Conservation (phyloP, 768 basidiomycete species). For the Boletus sp. region DNA sequence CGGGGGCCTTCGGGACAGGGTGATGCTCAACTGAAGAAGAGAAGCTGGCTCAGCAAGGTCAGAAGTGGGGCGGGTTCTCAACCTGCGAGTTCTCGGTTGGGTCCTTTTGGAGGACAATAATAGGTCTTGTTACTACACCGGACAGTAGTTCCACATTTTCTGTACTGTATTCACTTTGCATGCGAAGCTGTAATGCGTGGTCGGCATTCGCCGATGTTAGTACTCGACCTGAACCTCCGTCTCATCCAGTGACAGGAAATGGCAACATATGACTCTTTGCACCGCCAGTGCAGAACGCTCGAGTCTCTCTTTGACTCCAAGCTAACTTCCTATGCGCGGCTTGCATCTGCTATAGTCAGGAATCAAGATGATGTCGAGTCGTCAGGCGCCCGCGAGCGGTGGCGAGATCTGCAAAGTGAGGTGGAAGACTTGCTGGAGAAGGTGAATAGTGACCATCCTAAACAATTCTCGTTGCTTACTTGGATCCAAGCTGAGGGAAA, state of each 20-base stretch:
- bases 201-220: slow-evolving; percentile 22
- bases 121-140: slow-evolving; percentile 9
- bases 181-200: neutral
- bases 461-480: slow-evolving; percentile 6
- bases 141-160: slow-evolving; percentile 8
- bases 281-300: slow-evolving; percentile 89
- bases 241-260: slow-evolving; percentile 34
- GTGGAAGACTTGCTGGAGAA: slow-evolving; percentile 84
- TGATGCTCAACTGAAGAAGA: slow-evolving; percentile 41
- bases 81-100: slow-evolving; percentile 16
- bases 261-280: slow-evolving; percentile 84
- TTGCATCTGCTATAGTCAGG: slow-evolving; percentile 65
- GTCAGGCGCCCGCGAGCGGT: slow-evolving; percentile 64
- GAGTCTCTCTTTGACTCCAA: slow-evolving; percentile 92
- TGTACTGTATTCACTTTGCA: slow-evolving; percentile 18
- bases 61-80: slow-evolving; percentile 39
- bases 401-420: slow-evolving; percentile 83
- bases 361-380: slow-evolving; percentile 64
- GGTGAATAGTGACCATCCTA: slow-evolving; percentile 43
- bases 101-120: slow-evolving; percentile 27
- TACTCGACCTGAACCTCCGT: neutral
- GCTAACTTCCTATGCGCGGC: slow-evolving; percentile 84
- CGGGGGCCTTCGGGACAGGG: slow-evolving; percentile 28
- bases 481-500: slow-evolving; percentile 72
- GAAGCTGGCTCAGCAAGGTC: slow-evolving; percentile 74